phyloP scores from a whole-genome alignment of 768 basidiomycete species.

The Cubamyces sp. region DNA sequence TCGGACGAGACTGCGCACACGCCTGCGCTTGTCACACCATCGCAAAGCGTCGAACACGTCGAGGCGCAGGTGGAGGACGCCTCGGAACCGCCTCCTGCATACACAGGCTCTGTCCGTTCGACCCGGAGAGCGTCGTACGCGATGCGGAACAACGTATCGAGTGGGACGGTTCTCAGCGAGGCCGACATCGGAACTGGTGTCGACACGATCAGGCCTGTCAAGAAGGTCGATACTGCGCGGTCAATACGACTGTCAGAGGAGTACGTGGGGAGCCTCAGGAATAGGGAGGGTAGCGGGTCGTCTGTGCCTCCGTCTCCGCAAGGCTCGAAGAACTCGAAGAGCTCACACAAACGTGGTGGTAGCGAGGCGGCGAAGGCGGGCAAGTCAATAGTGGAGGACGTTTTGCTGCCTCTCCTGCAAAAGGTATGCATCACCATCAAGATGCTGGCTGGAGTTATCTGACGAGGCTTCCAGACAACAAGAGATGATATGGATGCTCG shows the following conservation, averaged over 20 bases:
- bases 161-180: conserved; percentile 77
- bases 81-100: conserved; percentile 72
- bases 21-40: conserved; percentile 43
- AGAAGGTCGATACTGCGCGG: conserved; percentile 82
- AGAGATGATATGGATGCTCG: conserved; percentile 86
- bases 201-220: conserved; percentile 91
- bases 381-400: conserved; percentile 73
- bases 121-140: conserved; percentile 78
- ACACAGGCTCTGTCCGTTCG: conserved; percentile 66
- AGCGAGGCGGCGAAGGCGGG: conserved; percentile 72
- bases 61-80: conserved; percentile 28
- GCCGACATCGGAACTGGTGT: conserved; percentile 87
- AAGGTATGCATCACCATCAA: conserved; percentile 49
- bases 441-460: neutral
- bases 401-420: conserved; percentile 79
- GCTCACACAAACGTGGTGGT: conserved; percentile 49
- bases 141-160: conserved; percentile 63
- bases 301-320: conserved; percentile 54
- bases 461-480: conserved; percentile 52
- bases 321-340: conserved; percentile 35
- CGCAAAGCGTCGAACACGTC: conserved; percentile 30
- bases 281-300: conserved; percentile 52
- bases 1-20: conserved; percentile 51
- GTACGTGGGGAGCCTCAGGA: conserved; percentile 73
- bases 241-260: conserved; percentile 80